Conservation (phyloP, 73 alveolate genomes). For the Urostyla sp. region DNA sequence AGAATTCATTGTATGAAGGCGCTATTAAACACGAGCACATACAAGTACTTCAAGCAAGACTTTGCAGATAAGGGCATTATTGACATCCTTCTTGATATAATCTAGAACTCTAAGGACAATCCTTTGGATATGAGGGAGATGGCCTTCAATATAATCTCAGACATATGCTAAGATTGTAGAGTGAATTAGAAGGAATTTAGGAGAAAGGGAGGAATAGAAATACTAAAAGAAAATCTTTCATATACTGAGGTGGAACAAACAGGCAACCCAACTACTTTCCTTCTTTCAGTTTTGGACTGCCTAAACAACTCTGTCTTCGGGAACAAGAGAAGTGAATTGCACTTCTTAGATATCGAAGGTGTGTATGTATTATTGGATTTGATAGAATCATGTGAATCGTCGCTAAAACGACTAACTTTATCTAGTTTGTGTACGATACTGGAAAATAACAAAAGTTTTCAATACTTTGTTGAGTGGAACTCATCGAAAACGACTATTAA, state of each 20-base stretch:
- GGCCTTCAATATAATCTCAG: slow-evolving; percentile 91
- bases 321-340: slow-evolving; percentile 90
- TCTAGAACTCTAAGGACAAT: slow-evolving; percentile 89
- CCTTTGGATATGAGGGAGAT: slow-evolving; percentile 92
- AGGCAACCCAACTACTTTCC: slow-evolving; percentile 81
- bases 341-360: slow-evolving; percentile 95
- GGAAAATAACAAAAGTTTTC: slow-evolving; percentile 86
- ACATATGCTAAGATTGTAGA: slow-evolving; percentile 93
- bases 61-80: slow-evolving; percentile 93
- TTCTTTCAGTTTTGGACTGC: slow-evolving; percentile 92
- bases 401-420: slow-evolving; percentile 87
- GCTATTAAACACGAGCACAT: slow-evolving; percentile 72
- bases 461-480: slow-evolving; percentile 95
- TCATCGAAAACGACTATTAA: slow-evolving; percentile 92
- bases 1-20: slow-evolving; percentile 83
- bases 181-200: slow-evolving; percentile 94
- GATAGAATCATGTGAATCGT: slow-evolving; percentile 91
- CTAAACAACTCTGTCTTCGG: slow-evolving; percentile 93
- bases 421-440: slow-evolving; percentile 90
- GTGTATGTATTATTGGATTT: slow-evolving; percentile 91
- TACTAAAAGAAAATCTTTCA: slow-evolving; percentile 88
- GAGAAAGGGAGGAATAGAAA: slow-evolving; percentile 96
- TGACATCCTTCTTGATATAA: slow-evolving; percentile 91
- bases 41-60: slow-evolving; percentile 83
- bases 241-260: slow-evolving; percentile 82